Base-by-base conservation (phyloP, 164 flowering plant genomes). In the Stephania japonica region DNA sequence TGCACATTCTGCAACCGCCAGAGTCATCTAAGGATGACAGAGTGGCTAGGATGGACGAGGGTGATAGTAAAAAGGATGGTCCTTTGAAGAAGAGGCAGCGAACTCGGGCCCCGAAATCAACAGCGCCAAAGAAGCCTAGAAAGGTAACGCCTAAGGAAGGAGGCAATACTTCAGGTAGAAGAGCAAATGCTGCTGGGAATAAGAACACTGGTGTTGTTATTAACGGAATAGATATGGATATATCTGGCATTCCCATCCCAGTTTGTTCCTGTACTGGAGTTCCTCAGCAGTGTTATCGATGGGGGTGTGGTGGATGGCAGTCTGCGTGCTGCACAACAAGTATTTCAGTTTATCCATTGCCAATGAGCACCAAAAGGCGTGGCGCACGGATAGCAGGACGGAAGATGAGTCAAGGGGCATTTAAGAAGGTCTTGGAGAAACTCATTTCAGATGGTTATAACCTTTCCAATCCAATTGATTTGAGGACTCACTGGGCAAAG, bases 221-320 rank as follows among this genome's bases (percentile, higher is more conserved):
- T 59, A 91, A 93, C 78, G 98, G 98, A 43, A 80, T 88, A 50
- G 87, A 87, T 70, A 78, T 92, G 89, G 94, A 92, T 79, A 85
- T 92, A 53, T 82, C 91, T 0, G 87, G 96, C 14, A 86, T 92
- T 59, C 96, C 98, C 0, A 88, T 87, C 65, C 98, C 98, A 0
- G 85, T 91, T 67, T 92, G 98, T 80, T 89, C 98, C 0, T 92
- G 98, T 69, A 91, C 96, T 41, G 94, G 94, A 73, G 38, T 81
- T 43, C 88, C 93, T 49, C 97, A 93, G 76, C 97, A 90, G 77
- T 93, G 98, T 69, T 93, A 93, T 75, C 81, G 92, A 38, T 93
- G 98, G 98, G 98, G 98, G 1, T 89, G 92, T 77, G 98, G 98
- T 71, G 98, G 98, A 32, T 93, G 98, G 98, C 98, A 93, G 67